Evolutionary conservation across 176 grass and related monocot species (phyloP), one percentile per base, ranked within the genome.

Genomic region (Aegilops longissima): DNA sequence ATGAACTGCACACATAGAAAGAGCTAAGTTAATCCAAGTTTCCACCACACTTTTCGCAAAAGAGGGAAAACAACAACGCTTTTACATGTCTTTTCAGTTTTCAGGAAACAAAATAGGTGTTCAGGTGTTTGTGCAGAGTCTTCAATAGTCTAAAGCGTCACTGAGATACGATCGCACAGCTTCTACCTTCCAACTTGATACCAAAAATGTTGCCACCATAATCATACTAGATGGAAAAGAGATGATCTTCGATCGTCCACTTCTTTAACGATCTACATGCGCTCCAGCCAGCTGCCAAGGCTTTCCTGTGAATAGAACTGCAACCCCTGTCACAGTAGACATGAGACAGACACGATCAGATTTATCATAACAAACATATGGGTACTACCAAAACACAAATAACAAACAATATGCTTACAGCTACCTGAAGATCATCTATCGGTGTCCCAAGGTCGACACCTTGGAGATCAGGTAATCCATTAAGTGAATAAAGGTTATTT

Each of bases 281-380:
- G 42, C 10, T 44, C 42, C 42, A 44, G 11, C 42, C 42, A 44
- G 42, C 42, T 44, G 42, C 42, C 42, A 44, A 44, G 42, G 42
- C 42, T 44, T 44, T 44, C 94, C 73, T 96, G 97, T 25, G 97
- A 99, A 33, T 89, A 92, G 59, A 99, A 91, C 78, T 83, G 87
- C 24, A 99, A 74, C 27, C 96, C 94, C 97, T 99, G 86, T 18
- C 11, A 66, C 78, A 79, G 42, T 44, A 82, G 0, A 73, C 9
- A 3, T 36, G 51, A 62, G 18, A 38, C 77, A 79, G 12, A 54
- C 25, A 74, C 14, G 24, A 31, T 83, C 61, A 86, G 47, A 86
- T 44, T 67, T 54, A 16, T 49, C 47, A 86, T 23, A 74, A 54
- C 3, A 80, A 74, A 54, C 3, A 80, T 88, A 79, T 79, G 27